phyloP scores from a whole-genome alignment of 176 grass and related monocot species.

The maize (Zea mays) region Zm-B73-REFERENCE-NAM-5.0 NC_050102.1:182250001-182250500 shows the following conservation, averaged over 20 bases:
- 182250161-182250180: slow-evolving; percentile 32
- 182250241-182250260: slow-evolving; percentile 50
- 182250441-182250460: neutral
- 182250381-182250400: slow-evolving; percentile 46
- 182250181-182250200: slow-evolving; percentile 80
- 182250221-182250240: slow-evolving; percentile 44
- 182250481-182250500: slow-evolving; percentile 92
- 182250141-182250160: neutral
- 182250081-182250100: neutral
- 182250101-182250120: slow-evolving; percentile 9
- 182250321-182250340: slow-evolving; percentile 74
- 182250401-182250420: slow-evolving; percentile 28
- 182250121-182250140: neutral
- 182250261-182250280: slow-evolving; percentile 91
- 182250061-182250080: neutral
- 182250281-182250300: slow-evolving; percentile 74
- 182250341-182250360: slow-evolving; percentile 85
- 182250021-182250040: slow-evolving; percentile 5
- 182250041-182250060: neutral
- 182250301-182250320: slow-evolving; percentile 69
- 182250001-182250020: neutral
- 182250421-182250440: slow-evolving; percentile 25
- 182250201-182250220: slow-evolving; percentile 64
- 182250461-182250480: slow-evolving; percentile 85
- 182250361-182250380: slow-evolving; percentile 78